Percentiles rank a stretch among this genome's conserved stretches.
These are phyloP conservation scores for Mrakia frigida DNA, from an alignment of 768 basidiomycete species.

Conservation along the genomic window DNA sequence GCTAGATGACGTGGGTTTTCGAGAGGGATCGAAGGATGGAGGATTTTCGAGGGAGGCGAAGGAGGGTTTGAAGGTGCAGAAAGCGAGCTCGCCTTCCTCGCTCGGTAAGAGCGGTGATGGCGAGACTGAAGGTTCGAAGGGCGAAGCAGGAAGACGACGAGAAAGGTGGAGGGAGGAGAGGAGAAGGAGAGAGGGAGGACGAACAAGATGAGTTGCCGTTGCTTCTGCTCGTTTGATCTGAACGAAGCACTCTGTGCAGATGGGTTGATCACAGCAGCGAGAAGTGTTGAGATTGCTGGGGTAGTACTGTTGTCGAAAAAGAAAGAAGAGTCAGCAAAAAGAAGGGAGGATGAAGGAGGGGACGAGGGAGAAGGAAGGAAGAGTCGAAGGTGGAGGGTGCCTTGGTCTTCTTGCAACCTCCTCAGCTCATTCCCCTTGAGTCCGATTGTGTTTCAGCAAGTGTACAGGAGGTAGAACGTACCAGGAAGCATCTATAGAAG, in stretches of 20 bases:
- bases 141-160: neutral
- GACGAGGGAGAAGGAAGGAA: neutral
- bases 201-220: slow-evolving; percentile 82
- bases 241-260: slow-evolving; percentile 98
- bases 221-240: slow-evolving; percentile 97
- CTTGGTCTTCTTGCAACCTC: neutral
- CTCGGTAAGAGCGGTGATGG: neutral
- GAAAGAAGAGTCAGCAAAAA: neutral
- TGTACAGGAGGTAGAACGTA: neutral
- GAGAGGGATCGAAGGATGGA: neutral
- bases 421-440: neutral
- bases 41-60: neutral
- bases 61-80: slow-evolving; percentile 51
- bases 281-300: slow-evolving; percentile 95
- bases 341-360: neutral
- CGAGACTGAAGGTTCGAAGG: neutral
- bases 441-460: neutral
- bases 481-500: slow-evolving; percentile 16
- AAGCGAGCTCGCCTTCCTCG: neutral
- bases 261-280: slow-evolving; percentile 95
- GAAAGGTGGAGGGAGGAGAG: neutral
- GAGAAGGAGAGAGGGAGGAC: neutral
- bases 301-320: slow-evolving; percentile 65
- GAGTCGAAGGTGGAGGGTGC: neutral
- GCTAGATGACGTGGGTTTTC: neutral